Base-by-base conservation (phyloP, 1,284 basidiomycete genomes). In the Cerioporus squamosus region DNA sequence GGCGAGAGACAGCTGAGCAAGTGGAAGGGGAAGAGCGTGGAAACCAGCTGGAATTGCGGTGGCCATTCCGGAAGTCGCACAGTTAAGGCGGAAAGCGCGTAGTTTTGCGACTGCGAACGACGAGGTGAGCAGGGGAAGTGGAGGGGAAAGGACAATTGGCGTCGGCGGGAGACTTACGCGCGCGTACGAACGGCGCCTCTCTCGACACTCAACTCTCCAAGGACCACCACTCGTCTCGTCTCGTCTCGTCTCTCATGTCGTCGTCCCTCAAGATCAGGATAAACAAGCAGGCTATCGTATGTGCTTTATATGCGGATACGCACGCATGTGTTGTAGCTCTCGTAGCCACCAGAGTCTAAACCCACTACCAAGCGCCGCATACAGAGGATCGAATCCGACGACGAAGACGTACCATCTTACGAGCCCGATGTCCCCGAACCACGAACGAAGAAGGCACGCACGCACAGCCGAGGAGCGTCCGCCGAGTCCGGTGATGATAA, bases 1-100 rank as follows among this genome's bases (percentile, higher is more conserved):
- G 53, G 85, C 75, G 42, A 93, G 78, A 31, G 85, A 90, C 24
- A 93, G 77, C 69, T 93, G 90, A 10, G 74, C 73, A n/a, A 84
- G 68, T 17, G 87, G 76, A 2, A 93, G 70, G 4, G 86, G 81
- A 14, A 93, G 75, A 26, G 79, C 74, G 38, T 77, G 79, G 65
- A 91, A 92, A n/a, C 67, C 65, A 6, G 54, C 22, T 0, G 63
- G 62, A 31, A 51, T 43, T 5, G 48, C 40, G 9, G 29, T 15
- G 8, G 47, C 38, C 63, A 65, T 64, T 6, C 42, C 39, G 7
- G 7, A 23, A 22, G 23, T 18, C 9, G 26, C 26, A 29, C 26
- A 29, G 9, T 29, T 29, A 29, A 9, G 26, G 26, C 26, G 26
- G 26, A 29, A n/a, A n/a, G n/a, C n/a, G n/a, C n/a, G n/a, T n/a